Evolutionary conservation across 352 stramenopile genomes (phyloP), one percentile per base, ranked within the genome.

Genomic region (Phytophthora palmivora): DNA sequence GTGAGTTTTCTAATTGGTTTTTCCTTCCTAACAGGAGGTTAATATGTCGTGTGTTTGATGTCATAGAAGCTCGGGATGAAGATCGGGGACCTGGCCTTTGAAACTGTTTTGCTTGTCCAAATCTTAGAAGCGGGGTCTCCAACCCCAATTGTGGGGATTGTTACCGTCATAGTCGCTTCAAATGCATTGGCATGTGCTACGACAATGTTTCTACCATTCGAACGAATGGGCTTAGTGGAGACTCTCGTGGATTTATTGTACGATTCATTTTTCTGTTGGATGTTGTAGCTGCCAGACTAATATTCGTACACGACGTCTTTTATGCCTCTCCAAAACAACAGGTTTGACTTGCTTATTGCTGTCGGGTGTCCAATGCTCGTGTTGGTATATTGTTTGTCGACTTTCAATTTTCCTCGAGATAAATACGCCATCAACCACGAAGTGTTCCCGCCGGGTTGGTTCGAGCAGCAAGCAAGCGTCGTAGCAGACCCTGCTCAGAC

Each of bases 361-460:
- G 46, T 83, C 18, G 52, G 57, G 1, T 83, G 70, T 30, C 76
- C 74, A 0, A 66, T 83, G 18, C 16, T 72, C n/a, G 55, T 72
- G 3, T 34, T 79, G 4, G 3, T 67, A 5, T 78, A 79, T 26
- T 73, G 70, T 21, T 34, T 79, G 9, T 55, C 39, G 1, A 61
- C 57, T 4, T 79, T 86, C n/a, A 50, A 45, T 11, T 68, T 82
- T 38, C 61, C 74, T 16, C 61, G 58, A 3, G 48, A 63, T 11
- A 63, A 68, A 9, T 58, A 72, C 7, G 69, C 32, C 7, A 73
- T 82, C 52, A 83, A 82, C 53, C 22, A 58, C 4, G 56, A 71
- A 18, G 24, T 72, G 1, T 84, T 78, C 22, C 72, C 72, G 0
- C 21, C 58, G 1, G 66, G 56, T 0, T 55, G 43, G 11, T 79